Base-by-base conservation (phyloP, 345 rosid genomes). In the Euclidium syriacum region DNA sequence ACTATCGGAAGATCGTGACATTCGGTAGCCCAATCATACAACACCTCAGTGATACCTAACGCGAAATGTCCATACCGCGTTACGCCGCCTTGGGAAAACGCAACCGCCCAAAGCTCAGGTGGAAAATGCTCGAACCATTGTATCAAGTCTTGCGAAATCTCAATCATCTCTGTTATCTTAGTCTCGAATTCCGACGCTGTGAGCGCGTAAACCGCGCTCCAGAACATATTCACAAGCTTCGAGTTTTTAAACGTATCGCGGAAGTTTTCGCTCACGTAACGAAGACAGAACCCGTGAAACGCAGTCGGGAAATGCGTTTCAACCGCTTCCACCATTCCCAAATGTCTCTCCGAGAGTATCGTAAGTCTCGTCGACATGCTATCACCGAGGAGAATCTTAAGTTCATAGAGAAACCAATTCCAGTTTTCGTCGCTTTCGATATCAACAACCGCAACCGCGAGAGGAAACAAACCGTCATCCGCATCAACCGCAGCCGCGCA, bases 401-500 rank as follows among this genome's bases (percentile, higher is more conserved):
- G 68, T 77, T 94, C 99, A 0, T 92, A 88, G 79, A 94, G 78
- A 78, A 94, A 94, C 99, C 99, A 94, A 77, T 79, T 90, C 97
- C 99, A 94, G 71, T 94, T 94, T 24, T 94, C 97, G 70, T 86
- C 84, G 25, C 77, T 84, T 71, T 90, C 99, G 35, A 42, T 53
- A 43, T 94, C 99, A 12, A 94, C 97, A 56, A 86, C 54, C 9
- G 92, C 99, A 6, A 90, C 71, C n/a, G 97, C 97, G 68, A 94
- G 63, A 0, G 99, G 99, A 64, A 94, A 90, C 65, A 94, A 73
- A 17, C 82, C 83, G 30, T 83, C 91, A 47, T 85, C 91, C 6
- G 99, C 96, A 77, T 94, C 99, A 62, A 90, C 83, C 54, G 92
- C 96, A 4, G 96, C 90, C 38, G 97, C 99, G 56, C 99, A 90